Evolutionary conservation across 2,329 filamentous ascomycete genomes (phyloP), one percentile per base, ranked within the genome.

Genomic region (Ophiocordyceps robertsii): DNA sequence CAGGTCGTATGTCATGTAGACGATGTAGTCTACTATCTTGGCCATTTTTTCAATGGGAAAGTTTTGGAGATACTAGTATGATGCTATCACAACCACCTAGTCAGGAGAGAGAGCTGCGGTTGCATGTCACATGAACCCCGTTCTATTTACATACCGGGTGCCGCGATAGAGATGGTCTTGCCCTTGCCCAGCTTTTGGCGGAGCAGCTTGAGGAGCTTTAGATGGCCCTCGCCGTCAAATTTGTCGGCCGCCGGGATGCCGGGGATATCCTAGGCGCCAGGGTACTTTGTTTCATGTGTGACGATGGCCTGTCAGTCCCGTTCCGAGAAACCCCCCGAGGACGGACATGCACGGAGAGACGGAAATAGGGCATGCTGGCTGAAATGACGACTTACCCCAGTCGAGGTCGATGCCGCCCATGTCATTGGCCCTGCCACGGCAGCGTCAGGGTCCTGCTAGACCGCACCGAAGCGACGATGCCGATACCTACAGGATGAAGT

Each of bases 391-490:
- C 19, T 19, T 19, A 19, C 19, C 19, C 29, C 49, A 1, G 55
- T 67, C 63, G 21, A 65, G 46, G 40, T 67, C 63, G 5, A 67
- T 43, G 0, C 66, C 64, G 37, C 66, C 63, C 0, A 68, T 45
- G 7, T 47, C 40, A 13, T 62, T 29, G 11, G 66, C 24, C n/a
- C 58, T 44, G 44, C 66, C 6, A 49, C 19, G 19, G 4, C 19
- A 19, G 4, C 19, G 19, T 19, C 19, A 19, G 19, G 19, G 19
- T 19, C 19, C 19, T 19, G n/a, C n/a, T n/a, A n/a, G n/a, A n/a
- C n/a, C 19, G 19, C 19, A 19, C 4, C 19, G 19, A 19, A 19
- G 3, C 19, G 19, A 19, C 19, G 19, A 19, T 19, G 19, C 19
- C 19, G 19, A 19, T 19, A 19, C 19, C 3, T 19, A 19, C 19